Base-by-base conservation (phyloP, 345 rosid genomes). In the Eucalyptus sp. region DNA sequence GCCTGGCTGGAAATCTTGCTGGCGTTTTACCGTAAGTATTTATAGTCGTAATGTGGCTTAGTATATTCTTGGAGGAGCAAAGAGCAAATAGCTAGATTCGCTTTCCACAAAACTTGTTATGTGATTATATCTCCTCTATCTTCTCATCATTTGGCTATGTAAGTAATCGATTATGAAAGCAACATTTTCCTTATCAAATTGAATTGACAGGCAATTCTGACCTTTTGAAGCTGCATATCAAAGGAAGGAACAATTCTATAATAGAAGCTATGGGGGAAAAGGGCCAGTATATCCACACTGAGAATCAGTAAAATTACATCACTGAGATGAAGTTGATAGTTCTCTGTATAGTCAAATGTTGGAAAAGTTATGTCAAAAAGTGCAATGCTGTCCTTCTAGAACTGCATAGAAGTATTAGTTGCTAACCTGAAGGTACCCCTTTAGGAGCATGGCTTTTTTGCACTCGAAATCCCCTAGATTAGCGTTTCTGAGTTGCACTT, bases 1-100 rank as follows among this genome's bases (percentile, higher is more conserved):
- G 98, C 91, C 89, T 97, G 90, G 96, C 91, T 89, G 98, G 97
- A 91, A 97, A 97, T 91, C 93, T 96, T 92, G 96, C 91, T 88
- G 98, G 97, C 87, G 94, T 92, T 62, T 92, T 96, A 88, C 97
- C 96, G 99, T 97, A 92, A 93, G 98, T 93, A 89, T 71, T 86
- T 46, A 79, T 62, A 86, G 86, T 91, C 76, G 50, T 56, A 20
- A 29, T 29, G 71, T 62, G 71, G 33, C 71, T 29, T 29, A 62
- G 17, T 27, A 13, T 27, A 62, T 13, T 27, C 15, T 62, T 62
- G 8, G 71, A 62, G 71, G 71, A 62, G 71, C 71, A 62, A 62
- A 27, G 33, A 62, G 31, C 16, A 7, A 58, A 58, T 10, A 24
- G 29, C 29, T 58, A 58, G 71, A 62, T 62, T 62, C 13, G 71